phyloP scores from a whole-genome alignment of 805 yeast species.

The Hanseniaspora vineae region DNA sequence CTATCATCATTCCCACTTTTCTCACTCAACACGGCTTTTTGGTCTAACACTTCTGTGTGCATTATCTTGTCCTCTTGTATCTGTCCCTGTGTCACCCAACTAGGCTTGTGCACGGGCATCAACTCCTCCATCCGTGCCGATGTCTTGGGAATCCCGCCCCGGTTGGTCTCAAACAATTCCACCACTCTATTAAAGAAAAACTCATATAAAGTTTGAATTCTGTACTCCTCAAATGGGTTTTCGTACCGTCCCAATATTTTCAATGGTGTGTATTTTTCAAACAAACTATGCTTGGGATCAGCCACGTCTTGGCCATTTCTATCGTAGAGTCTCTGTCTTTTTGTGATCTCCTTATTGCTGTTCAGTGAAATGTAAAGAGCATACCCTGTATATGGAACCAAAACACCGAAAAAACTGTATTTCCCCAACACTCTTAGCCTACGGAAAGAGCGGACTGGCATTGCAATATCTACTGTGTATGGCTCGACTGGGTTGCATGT shows the following conservation, averaged over 20 bases:
- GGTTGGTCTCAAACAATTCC: conserved; percentile 52
- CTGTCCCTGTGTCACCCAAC: conserved; percentile 19
- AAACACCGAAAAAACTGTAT: conserved; percentile 9
- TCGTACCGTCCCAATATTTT: conserved; percentile 68
- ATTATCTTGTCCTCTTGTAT: neutral
- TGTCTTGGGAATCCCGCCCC: conserved; percentile 47
- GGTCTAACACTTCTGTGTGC: neutral
- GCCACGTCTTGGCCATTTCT: conserved; percentile 10
- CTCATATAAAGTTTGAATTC: conserved; percentile 83
- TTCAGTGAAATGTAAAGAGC: conserved; percentile 46
- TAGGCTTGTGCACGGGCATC: conserved; percentile 52
- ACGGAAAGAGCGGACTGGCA: too few species aligned
- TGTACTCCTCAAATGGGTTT: conserved; percentile 82
- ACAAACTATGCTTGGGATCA: conserved; percentile 8
- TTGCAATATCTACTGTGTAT: too few species aligned
- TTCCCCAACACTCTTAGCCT: too few species aligned
- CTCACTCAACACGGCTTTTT: neutral
- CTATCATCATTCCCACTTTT: neutral
- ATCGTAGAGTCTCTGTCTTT: conserved; percentile 22
- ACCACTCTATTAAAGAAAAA: conserved; percentile 60
- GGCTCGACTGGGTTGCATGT: too few species aligned
- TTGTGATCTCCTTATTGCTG: conserved; percentile 41
- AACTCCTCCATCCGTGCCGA: conserved; percentile 34
- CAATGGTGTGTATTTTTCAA: conserved; percentile 31
- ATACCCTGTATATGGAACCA: conserved; percentile 46